phyloP scores from a whole-genome alignment of 2,329 filamentous ascomycete species.

The Botrytis hyacinthi region DNA sequence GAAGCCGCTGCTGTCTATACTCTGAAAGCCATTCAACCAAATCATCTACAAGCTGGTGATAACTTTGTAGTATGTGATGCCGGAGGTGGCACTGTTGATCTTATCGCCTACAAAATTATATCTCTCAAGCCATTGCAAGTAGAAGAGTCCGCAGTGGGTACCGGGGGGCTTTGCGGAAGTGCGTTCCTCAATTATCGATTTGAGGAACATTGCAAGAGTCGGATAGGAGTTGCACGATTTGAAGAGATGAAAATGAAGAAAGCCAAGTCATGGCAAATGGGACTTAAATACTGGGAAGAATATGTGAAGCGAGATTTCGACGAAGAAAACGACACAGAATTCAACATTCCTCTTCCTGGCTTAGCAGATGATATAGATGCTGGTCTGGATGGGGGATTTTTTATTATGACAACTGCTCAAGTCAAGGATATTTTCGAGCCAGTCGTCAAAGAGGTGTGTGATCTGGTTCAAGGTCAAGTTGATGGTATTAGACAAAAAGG shows the following conservation, averaged over 20 bases:
- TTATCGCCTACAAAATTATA: constrained; percentile 80
- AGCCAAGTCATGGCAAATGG: constrained; percentile 77
- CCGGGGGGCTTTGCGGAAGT: constrained; percentile 73
- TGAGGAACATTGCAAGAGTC: constrained; percentile 68
- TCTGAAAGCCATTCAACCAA: constrained; percentile 74
- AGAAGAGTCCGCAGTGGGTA: constrained; percentile 77
- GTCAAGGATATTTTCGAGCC: constrained; percentile 75
- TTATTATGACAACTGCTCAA: constrained; percentile 67
- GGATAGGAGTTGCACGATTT: constrained; percentile 66
- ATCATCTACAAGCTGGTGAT: constrained; percentile 66
- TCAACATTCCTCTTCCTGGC: constrained; percentile 77
- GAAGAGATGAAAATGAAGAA: constrained; percentile 76
- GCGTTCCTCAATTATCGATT: constrained; percentile 80
- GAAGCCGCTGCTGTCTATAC: constrained; percentile 80
- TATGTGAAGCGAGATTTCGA: constrained; percentile 84
- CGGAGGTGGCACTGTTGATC: constrained; percentile 62
- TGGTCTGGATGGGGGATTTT: constrained; percentile 72
- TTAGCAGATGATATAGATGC: constrained; percentile 73
- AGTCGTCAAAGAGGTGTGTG: constrained; percentile 68
- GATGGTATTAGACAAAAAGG: constrained; percentile 60
- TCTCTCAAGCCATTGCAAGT: constrained; percentile 69
- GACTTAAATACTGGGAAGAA: constrained; percentile 76
- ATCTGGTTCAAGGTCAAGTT: constrained; percentile 66
- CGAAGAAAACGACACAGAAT: constrained; percentile 72
- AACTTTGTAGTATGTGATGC: constrained; percentile 59